Base-by-base conservation (phyloP, 2,329 filamentous ascomycete genomes). In the Talaromyces funiculosus region DNA sequence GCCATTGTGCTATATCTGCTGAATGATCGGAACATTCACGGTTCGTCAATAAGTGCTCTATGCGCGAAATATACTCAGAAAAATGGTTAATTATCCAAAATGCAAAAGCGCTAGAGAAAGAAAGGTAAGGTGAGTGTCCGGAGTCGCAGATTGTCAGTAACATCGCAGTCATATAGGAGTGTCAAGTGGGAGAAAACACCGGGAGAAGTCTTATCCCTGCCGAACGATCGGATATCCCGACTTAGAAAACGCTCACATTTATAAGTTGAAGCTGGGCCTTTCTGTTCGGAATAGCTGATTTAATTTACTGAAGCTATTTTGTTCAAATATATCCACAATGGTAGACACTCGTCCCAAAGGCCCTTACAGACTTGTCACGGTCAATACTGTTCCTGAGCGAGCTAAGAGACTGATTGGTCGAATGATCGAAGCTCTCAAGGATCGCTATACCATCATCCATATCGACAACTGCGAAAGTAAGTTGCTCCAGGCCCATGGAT, bases 301-400 rank as follows among this genome's bases (percentile, higher is more conserved):
- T n/a, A 20, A 7, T 33, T 51, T 8, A 8, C 9, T 14, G 20
- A 51, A 33, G 18, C n/a, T 20, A 18, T 20, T 20, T 59, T 60
- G 63, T 62, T 65, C 59, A 61, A 64, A 61, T 47, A 53, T 24
- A 38, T 38, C 26, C 47, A 59, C 12, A 51, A 62, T 62, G 60
- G 29, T 49, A 38, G 63, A 64, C 53, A 33, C 57, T 35, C 47
- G 20, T 60, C 59, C 80, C 14, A 78, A 80, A 65, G 84, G 84
- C 18, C 84, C 84, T 3, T 89, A 81, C 74, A 82, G 78, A 66
- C 80, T 89, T 12, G 81, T 88, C 31, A 89, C 85, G 1, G 85
- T 89, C 65, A 89, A 89, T 74, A 88, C 82, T 1, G 84, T 82
- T 1, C 86, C 86, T 0, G 86, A 87, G 64, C 79, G 86, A 60